phyloP scores from a whole-genome alignment of 768 basidiomycete genomes.

The Amanita pseudoporphyria region DNA sequence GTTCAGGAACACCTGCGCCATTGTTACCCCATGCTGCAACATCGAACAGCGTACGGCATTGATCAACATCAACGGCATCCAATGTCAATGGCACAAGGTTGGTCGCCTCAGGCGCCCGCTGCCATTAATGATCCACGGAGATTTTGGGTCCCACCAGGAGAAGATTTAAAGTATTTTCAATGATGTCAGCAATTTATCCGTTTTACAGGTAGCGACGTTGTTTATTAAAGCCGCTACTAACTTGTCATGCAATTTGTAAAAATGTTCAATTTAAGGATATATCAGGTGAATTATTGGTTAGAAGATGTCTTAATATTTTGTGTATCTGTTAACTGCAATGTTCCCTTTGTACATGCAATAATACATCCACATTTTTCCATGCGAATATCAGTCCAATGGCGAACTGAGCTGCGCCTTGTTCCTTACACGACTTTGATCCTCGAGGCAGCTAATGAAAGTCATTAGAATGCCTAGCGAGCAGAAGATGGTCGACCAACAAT shows the following conservation, averaged over 20 bases:
- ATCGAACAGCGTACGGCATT: conserved; percentile 12
- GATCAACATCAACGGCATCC: conserved; percentile 6
- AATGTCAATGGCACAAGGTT: neutral
- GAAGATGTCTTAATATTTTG: too few species aligned
- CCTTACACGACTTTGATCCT: neutral
- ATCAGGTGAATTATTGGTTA: too few species aligned
- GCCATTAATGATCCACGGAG: neutral
- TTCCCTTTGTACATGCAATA: too few species aligned
- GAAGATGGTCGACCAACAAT: neutral
- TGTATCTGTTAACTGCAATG: too few species aligned
- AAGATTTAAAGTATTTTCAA: neutral
- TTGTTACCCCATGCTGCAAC: conserved; percentile 14
- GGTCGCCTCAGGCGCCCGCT: neutral
- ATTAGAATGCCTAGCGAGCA: neutral
- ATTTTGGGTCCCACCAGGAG: neutral
- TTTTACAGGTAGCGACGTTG: too few species aligned
- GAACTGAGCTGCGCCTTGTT: too few species aligned
- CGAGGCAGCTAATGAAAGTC: neutral
- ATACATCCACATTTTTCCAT: too few species aligned
- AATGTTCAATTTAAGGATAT: too few species aligned
- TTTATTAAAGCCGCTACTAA: too few species aligned
- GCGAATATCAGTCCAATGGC: too few species aligned
- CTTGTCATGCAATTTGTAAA: too few species aligned
- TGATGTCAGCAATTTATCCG: neutral
- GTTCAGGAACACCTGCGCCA: conserved; percentile 1